Base-by-base conservation (phyloP, 108 stramenopile species). In the Ochromonas danica region DNA sequence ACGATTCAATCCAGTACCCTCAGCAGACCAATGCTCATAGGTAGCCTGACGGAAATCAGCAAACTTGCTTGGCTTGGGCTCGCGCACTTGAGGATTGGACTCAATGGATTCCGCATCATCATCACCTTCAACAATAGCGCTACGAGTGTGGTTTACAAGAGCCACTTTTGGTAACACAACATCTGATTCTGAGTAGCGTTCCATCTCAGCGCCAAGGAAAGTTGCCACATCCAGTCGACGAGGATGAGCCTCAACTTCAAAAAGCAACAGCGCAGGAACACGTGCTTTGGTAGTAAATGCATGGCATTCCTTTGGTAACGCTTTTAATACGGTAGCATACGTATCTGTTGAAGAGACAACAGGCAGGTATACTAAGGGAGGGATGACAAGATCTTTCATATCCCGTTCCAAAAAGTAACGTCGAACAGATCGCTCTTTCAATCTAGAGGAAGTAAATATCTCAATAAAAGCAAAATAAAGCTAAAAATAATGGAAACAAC, bases 241-340 rank as follows among this genome's bases (percentile, higher is more conserved):
- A 45, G 72, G 72, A 75, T 75, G 72, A 3, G 6, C 10, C 38
- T 75, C 45, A 36, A 93, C 63, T 71, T 88, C 86, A 88, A 97
- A 96, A 83, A 92, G 90, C 89, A 97, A 93, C 61, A 98, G 88
- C 57, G 92, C 89, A 1, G 97, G 97, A 79, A 94, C 94, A 17
- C 97, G 87, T 78, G 92, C 97, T 79, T 95, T 95, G 6, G 96
- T 98, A 79, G 92, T 94, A 83, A 98, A 97, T 0, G 96, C 96
- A 27, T 90, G 85, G 1, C 94, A 92, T 67, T 96, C 94, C 41
- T 90, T 81, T 39, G 92, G 91, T 39, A 95, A 82, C 25, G 90
- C 80, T 3, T 85, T 79, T 33, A 90, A 79, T 0, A 97, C 88
- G 1, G 95, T 85, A 70, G 88, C 78, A 91, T 94, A 98, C 36